phyloP scores from a whole-genome alignment of 1,284 basidiomycete species.

The Quambalaria eucalypti region DNA sequence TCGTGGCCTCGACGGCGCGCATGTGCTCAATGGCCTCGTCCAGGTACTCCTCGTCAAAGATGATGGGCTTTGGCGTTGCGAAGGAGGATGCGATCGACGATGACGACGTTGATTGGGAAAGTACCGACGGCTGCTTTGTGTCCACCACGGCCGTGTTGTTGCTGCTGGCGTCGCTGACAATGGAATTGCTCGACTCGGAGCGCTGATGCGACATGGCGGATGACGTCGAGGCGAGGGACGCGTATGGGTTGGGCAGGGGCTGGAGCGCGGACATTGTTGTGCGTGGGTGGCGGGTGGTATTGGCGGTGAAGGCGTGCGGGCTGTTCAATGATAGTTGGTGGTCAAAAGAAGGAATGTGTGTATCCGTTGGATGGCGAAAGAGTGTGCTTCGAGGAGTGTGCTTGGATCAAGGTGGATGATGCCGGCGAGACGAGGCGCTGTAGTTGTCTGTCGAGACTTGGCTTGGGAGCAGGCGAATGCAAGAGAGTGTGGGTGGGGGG shows the following conservation, averaged over 20 bases:
- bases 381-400: too few species aligned
- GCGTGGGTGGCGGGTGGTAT: too few species aligned
- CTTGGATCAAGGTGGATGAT: too few species aligned
- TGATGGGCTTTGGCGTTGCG: background rate
- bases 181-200: background rate
- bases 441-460: too few species aligned
- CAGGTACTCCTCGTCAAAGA: slow-evolving; percentile 77
- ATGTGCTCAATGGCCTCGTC: slow-evolving; percentile 88
- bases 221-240: background rate
- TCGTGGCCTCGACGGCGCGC: slow-evolving; percentile 90
- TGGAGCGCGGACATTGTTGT: too few species aligned
- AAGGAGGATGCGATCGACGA: background rate
- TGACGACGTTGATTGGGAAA: background rate
- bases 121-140: background rate
- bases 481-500: too few species aligned
- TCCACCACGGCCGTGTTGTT: background rate
- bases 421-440: too few species aligned
- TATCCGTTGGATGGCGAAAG: too few species aligned
- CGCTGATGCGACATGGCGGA: background rate
- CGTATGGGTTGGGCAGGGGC: background rate
- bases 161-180: background rate
- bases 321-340: too few species aligned
- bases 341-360: too few species aligned
- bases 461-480: too few species aligned
- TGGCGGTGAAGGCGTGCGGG: too few species aligned